Base-by-base conservation (phyloP, 805 yeast species). In the Danielozyma ontarioensis region DNA sequence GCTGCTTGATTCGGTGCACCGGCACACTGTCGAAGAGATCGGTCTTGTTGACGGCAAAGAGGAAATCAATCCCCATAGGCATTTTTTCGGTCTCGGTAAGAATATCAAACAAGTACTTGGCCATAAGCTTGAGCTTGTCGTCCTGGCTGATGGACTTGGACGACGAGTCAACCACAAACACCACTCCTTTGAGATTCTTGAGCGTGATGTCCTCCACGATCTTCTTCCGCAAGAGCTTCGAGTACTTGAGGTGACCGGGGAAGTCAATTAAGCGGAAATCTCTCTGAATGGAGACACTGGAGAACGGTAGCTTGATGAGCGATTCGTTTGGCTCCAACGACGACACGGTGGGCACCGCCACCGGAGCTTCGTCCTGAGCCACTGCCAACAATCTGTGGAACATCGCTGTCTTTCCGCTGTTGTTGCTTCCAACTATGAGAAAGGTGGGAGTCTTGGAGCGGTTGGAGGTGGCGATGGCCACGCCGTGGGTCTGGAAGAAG, bases 11-110 rank as follows among this genome's bases (percentile, higher is more conserved):
- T 49, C 82, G 78, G 32, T 59, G 47, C 7, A 78, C 67, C 14
- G 93, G 90, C 45, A 86, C 74, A 12, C 94, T 75, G 40, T 87
- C 85, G 62, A 93, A 93, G 25, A 80, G 71, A 47, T 93, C 97
- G 32, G 74, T 72, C 55, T 90, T 90, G 63, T 90, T 90, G 40
- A 93, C 79, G 13, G 89, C 93, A 37, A 93, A 60, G 30, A 83
- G 62, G 27, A 83, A 67, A 51, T 85, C 90, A 15, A 83, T 70
- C 3, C 94, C 94, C 40, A 74, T 76, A 13, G 79, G 76, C 32
- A 69, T 62, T 44, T 59, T 61, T 51, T 86, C 97, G 2, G 90
- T 76, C 13, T 68, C 48, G 25, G 72, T 62, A 28, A 88, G 66
- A 27, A 87, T 60, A 30, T 73, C 66, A 52, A 79, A 72, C 40